Evolutionary conservation across 768 basidiomycete genomes (phyloP).

Genomic region (Boletus subparvulus): DNA sequence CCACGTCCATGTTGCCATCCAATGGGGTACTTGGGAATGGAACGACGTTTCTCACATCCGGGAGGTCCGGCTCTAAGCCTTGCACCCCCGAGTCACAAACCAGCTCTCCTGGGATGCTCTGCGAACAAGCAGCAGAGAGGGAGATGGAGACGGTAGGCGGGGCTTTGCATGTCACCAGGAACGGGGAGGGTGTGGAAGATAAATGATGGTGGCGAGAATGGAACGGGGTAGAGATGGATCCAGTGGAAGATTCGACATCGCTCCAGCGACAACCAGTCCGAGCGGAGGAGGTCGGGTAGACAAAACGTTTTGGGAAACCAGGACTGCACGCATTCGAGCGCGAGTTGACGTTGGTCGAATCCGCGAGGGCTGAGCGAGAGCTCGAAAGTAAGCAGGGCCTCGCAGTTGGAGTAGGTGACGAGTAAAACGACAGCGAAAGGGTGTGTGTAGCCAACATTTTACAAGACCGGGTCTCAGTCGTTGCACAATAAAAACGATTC

Average conservation of each 20-base stretch:
- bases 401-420: neutral
- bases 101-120: conserved; percentile 2
- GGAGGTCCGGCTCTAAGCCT: conserved; percentile 23
- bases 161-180: conserved; percentile 31
- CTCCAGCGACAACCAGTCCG: conserved; percentile 17
- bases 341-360: conserved; percentile 26
- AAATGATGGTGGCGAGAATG: conserved; percentile 10
- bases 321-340: conserved; percentile 6
- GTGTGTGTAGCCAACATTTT: conserved; percentile 22
- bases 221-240: neutral
- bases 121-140: conserved; percentile 35
- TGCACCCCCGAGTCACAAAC: conserved; percentile 1
- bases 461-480: conserved; percentile 1
- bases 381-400: neutral
- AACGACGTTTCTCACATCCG: conserved; percentile 32
- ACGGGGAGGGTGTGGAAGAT: conserved; percentile 15
- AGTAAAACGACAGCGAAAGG: conserved; percentile 1
- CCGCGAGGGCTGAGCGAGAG: conserved; percentile 22
- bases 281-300: conserved; percentile 19
- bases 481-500: conserved; percentile 12
- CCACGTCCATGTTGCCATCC: conserved; percentile 22
- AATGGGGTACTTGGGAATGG: conserved; percentile 38
- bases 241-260: conserved; percentile 1
- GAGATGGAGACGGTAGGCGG: conserved; percentile 41
- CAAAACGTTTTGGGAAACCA: conserved; percentile 7